Evolutionary conservation across 1,284 basidiomycete genomes (phyloP), one percentile per base, ranked within the genome.

Genomic region (Boletus albobrunnescens): DNA sequence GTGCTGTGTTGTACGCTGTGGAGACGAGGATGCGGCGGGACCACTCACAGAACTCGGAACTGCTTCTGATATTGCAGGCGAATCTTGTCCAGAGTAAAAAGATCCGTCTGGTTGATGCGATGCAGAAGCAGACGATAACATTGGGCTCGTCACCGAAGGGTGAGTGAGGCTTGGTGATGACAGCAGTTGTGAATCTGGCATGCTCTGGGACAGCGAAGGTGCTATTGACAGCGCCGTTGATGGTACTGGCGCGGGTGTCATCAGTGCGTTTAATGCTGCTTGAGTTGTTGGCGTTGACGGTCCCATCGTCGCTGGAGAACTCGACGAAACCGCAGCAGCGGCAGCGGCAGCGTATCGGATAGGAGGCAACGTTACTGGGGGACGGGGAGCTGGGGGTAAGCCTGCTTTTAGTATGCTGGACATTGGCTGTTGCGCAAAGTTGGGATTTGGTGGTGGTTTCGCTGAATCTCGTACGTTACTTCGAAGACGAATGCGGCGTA

Each of bases 281-380:
- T 44, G 74, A 40, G 62, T 73, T 28, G 61, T 59, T 32, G 75
- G 53, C 55, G 75, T 60, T 39, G 78, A 62, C 16, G 61, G 59
- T 16, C 46, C 56, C 44, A 60, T 17, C 31, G 61, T 60, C 12
- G 41, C 39, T 12, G 61, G 59, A 26, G 58, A 49, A 8, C 48
- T 44, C n/a, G 57, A 56, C 17, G 76, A 69, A 13, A 88, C 87
- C 4, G 89, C 91, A 0, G 91, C 92, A 1, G 92, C 93, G 2
- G 93, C 94, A 0, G 92, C 93, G 8, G 91, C 83, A 27, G 94
- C 90, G 62, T 97, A 97, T 41, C 89, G 79, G 61, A 95, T 91
- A 10, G 92, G 89, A 22, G 92, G 87, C 43, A 90, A 64, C 17
- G 78, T 66, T n/a, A 74, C 72, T 56, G 77, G 71, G 27, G 77